Base-by-base conservation (phyloP, 2,329 filamentous ascomycete genomes). In the Ophiosphaerella narmari region DNA sequence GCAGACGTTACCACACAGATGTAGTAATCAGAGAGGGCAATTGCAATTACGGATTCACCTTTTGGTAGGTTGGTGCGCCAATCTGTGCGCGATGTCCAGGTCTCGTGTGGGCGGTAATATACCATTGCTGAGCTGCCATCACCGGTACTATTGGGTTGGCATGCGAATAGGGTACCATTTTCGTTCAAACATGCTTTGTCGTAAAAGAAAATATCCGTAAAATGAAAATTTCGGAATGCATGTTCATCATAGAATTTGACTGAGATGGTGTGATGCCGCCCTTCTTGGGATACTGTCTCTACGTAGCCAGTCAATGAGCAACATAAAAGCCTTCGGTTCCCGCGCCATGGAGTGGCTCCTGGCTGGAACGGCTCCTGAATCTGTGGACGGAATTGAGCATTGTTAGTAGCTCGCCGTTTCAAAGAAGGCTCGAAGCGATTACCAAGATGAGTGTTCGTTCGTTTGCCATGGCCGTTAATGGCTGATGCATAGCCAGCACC, bases 211-310 rank as follows among this genome's bases (percentile, higher is more conserved):
- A 91, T 93, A 70, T 99, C 94, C 11, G 92, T 97, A 71, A 99
- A 97, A 76, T 97, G 94, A 65, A 97, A 97, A 71, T 97, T 91
- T 40, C 93, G 84, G 70, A 96, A 89, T 51, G 89, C 86, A 61
- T 96, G 91, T 50, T 91, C 88, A 72, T 99, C 95, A 71, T 97
- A 97, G 71, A 99, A 99, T 66, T 97, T 94, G 2, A 97, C 92
- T 0, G 92, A 97, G 9, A 99, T 87, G 1, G 94, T 99, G 70
- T 97, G 73, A 50, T 80, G 86, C 63, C 93, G 88, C 0, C 88
- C 89, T 66, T 97, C 92, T 73, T 99, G 94, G 62, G 96, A 90
- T 14, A 99, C 90, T 0, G 93, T 97, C 91, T 94, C 99, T 7
- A 97, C 90, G 66, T 95, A 94, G 1, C 95, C 94, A 45, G 92